Conservation (phyloP, 768 basidiomycete species). For the Phanerochaete sordida region DNA sequence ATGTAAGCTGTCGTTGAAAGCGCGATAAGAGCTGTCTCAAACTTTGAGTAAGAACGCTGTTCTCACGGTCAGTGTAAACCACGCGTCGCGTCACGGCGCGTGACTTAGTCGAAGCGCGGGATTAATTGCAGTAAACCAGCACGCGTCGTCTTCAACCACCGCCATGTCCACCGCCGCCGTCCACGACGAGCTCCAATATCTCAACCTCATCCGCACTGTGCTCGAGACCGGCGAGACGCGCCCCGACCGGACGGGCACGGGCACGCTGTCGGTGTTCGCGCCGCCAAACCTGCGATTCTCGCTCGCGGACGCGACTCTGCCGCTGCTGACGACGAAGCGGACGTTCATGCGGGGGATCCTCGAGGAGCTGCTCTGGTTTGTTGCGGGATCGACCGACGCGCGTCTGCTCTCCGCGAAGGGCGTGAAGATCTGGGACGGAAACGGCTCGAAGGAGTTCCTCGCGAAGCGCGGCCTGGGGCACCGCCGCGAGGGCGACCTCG, state of each 20-base stretch:
- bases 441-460: constrained; percentile 84
- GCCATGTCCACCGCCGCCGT: not conserved
- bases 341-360: constrained; percentile 90
- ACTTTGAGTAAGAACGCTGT: not conserved
- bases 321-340: constrained; percentile 92
- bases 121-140: not conserved
- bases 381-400: constrained; percentile 81
- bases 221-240: constrained; percentile 73
- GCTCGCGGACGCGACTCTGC: constrained; percentile 69
- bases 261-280: constrained; percentile 89
- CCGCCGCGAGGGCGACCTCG: constrained; percentile 86
- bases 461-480: constrained; percentile 82
- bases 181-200: constrained; percentile 91
- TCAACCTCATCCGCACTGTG: constrained; percentile 74
- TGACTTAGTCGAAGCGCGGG: not conserved
- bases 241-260: constrained; percentile 92
- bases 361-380: constrained; percentile 95
- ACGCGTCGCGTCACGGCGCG: not conserved
- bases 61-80: not conserved
- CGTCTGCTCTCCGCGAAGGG: constrained; percentile 72
- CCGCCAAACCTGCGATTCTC: constrained; percentile 90
- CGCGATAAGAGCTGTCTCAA: too few relatives aligned
- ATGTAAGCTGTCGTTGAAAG: not conserved
- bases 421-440: constrained; percentile 97
- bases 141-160: not conserved